These are phyloP conservation scores for Colletotrichum sp. DNA, from an alignment of 2,329 filamentous ascomycete genomes.

Conservation along the genomic window DNA sequence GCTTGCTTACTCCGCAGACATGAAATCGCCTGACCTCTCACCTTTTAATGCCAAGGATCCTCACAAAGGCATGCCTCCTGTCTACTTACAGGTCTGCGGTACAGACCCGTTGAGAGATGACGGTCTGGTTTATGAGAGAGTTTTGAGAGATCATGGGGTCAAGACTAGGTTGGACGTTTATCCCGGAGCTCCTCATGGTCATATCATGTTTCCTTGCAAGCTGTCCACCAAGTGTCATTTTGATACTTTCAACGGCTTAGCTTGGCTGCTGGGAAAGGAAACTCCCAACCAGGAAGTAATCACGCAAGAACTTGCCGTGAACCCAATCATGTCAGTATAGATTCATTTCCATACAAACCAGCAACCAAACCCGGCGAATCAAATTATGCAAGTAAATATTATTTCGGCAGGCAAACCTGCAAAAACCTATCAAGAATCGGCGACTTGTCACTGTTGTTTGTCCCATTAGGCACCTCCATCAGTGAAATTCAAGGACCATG, in stretches of 20 bases:
- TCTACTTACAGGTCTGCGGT: constrained; percentile 56
- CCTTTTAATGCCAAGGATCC: constrained; percentile 34
- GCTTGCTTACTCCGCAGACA: constrained; percentile 33
- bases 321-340: neutral
- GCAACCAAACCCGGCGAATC: neutral
- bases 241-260: neutral
- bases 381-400: neutral
- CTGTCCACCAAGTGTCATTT: neutral
- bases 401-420: neutral
- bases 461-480: neutral
- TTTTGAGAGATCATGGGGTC: constrained; percentile 48
- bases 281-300: neutral
- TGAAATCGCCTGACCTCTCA: constrained; percentile 30
- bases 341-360: neutral
- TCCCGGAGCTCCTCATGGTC: neutral
- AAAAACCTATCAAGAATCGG: neutral
- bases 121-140: constrained; percentile 53
- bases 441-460: neutral
- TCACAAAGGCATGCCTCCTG: constrained; percentile 42
- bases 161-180: constrained; percentile 34
- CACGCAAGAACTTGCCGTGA: neutral
- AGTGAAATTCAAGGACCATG: accelerated
- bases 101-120: constrained; percentile 58
- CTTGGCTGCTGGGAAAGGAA: neutral
- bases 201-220: neutral